Evolutionary conservation across 805 yeast species (phyloP).

Genomic region (Wickerhamomyces chambardii): DNA sequence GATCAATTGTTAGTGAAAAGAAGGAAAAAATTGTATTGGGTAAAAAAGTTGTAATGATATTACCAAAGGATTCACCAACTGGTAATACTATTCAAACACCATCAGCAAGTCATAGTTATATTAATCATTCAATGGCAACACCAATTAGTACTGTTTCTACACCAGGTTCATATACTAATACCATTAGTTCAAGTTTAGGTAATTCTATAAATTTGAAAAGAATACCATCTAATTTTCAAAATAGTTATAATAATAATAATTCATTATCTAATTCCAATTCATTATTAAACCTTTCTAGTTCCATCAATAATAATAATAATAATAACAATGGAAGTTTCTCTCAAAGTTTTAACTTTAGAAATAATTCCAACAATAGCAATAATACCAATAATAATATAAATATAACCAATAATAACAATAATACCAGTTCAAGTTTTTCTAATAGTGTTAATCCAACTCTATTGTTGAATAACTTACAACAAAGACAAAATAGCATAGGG

Average conservation of each 20-base stretch:
- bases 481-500: slow-evolving; percentile 1
- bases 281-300: slow-evolving; percentile 3
- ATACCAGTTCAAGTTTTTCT: not conserved
- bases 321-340: slow-evolving; percentile 5
- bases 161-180: slow-evolving; percentile 12
- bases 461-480: not conserved
- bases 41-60: slow-evolving; percentile 13
- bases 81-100: slow-evolving; percentile 3
- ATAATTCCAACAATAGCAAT: slow-evolving; percentile 1
- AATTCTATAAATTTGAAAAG: slow-evolving; percentile 18
- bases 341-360: too few relatives aligned
- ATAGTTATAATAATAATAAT: not conserved
- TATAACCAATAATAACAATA: not conserved
- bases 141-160: not conserved
- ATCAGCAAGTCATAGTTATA: not conserved
- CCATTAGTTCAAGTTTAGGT: slow-evolving; percentile 4
- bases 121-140: slow-evolving; percentile 2
- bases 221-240: slow-evolving; percentile 17
- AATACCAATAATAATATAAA: not conserved
- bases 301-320: not conserved
- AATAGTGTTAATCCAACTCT: not conserved
- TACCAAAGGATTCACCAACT: slow-evolving; percentile 12
- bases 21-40: slow-evolving; percentile 9
- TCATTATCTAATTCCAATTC: not conserved
- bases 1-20: slow-evolving; percentile 5